These are phyloP conservation scores for Hibiscus tridactylites DNA, from an alignment of 345 rosid species.

Conservation along the genomic window DNA sequence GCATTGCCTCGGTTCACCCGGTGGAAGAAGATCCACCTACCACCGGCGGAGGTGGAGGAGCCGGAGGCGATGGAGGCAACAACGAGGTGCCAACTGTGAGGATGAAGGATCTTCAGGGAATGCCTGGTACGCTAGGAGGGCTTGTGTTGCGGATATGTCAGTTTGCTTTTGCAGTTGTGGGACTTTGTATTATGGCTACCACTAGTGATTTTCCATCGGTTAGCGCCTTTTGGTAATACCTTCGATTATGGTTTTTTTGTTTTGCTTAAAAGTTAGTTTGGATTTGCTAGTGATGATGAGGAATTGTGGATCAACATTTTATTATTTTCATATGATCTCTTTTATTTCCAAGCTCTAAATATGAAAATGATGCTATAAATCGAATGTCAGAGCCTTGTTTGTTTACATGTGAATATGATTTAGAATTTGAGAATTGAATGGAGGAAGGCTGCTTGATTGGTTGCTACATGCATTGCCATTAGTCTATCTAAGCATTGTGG, in stretches of 20 bases:
- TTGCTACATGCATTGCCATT: neutral
- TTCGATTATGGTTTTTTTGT: conserved; percentile 31
- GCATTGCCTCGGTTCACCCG: conserved; percentile 81
- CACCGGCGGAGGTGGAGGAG: conserved; percentile 28
- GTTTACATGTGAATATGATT: neutral
- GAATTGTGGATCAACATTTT: neutral
- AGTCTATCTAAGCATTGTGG: neutral
- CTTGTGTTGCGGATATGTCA: conserved; percentile 46
- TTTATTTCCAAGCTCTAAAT: neutral
- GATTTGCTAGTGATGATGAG: neutral
- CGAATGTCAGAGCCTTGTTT: neutral
- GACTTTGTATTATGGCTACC: conserved; percentile 59
- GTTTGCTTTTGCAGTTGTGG: conserved; percentile 49
- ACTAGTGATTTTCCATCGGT: conserved; percentile 73
- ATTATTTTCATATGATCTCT: neutral
- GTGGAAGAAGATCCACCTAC: conserved; percentile 52
- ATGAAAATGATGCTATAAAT: neutral
- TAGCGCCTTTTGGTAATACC: conserved; percentile 76
- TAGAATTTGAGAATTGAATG: neutral
- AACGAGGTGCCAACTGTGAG: conserved; percentile 49
- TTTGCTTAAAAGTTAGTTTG: neutral
- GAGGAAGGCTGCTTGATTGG: neutral
- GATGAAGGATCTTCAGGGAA: conserved; percentile 66
- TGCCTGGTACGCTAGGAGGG: conserved; percentile 70
- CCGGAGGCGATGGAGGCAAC: neutral